Evolutionary conservation across 2,329 filamentous ascomycete species (phyloP), one percentile per base, ranked within the genome.

Genomic region (Cladosporium sp.): DNA sequence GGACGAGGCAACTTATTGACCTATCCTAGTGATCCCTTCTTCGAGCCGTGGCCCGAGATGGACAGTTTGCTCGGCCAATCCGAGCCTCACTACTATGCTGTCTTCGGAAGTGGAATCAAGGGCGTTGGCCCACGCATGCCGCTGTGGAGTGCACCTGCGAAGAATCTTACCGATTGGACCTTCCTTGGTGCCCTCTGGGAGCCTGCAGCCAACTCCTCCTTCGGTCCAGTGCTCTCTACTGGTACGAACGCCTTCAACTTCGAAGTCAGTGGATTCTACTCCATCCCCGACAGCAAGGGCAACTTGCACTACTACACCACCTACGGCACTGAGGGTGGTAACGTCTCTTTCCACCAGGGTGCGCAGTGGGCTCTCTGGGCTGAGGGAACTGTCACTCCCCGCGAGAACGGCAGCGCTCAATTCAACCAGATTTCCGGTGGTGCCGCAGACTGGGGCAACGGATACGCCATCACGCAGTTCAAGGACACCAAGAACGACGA

Each of bases 241-340:
- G 80, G 80, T 24, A 77, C 75, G 1, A 81, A 82, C 63, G 81
- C 75, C 11, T 82, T 77, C 74, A 83, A 83, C 71, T 82, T 82
- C 57, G 81, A 83, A 69, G 80, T 82, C 65, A 81, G 79, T 0
- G 80, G 81, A 66, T 82, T 82, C 74, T 83, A 82, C 73, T 78
- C 78, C 18, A 72, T 82, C 2, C 73, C 75, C 5, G 81, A 83
- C 52, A 75, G 78, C 41, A 78, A 80, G 65, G 80, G 80, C 8
- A 74, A 79, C 32, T 70, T 79, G 8, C 81, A 82, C 67, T 82
- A 80, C 73, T 82, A 80, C 67, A 74, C 77, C 30, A 77, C 80
- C 62, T 80, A 80, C 75, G 75, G 74, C 10, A 72, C 78, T 1
- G 80, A 82, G 66, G 80, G 80, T 32, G 80, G 79, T 26, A 82